Evolutionary conservation across 1,284 basidiomycete genomes (phyloP).

Genomic region (Naganishia sp.): DNA sequence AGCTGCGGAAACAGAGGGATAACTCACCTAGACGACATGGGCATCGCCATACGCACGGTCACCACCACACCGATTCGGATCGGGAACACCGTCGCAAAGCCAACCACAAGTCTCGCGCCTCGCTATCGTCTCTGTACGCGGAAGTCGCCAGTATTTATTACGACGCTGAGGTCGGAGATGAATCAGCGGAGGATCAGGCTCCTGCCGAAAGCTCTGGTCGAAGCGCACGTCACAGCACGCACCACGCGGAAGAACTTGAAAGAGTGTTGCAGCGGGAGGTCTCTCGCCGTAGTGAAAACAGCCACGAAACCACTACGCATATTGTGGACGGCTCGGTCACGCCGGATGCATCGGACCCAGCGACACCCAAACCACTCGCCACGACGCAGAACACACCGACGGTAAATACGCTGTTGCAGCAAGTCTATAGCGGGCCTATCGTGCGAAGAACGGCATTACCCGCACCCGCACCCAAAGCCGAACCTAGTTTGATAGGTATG

Average conservation of each 20-base stretch:
- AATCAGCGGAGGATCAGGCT: slow-evolving; percentile 30
- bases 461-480: slow-evolving; percentile 63
- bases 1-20: background rate
- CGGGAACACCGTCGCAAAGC: slow-evolving; percentile 1
- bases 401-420: background rate
- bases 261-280: slow-evolving; percentile 17
- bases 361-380: background rate
- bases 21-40: background rate
- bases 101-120: slow-evolving; percentile 27
- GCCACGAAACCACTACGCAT: background rate
- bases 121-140: slow-evolving; percentile 30
- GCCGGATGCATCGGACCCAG: background rate
- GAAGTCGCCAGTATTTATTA: slow-evolving; percentile 34
- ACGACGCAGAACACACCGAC: background rate
- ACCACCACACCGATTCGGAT: background rate
- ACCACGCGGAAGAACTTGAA: slow-evolving; percentile 14
- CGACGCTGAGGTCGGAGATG: slow-evolving; percentile 41
- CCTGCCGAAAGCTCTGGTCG: too few relatives aligned
- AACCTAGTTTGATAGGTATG: slow-evolving; percentile 81
- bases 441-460: slow-evolving; percentile 65
- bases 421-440: slow-evolving; percentile 17
- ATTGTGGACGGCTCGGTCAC: background rate
- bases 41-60: background rate
- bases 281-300: slow-evolving; percentile 7
- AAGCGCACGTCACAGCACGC: background rate